Base-by-base conservation (phyloP, 1,284 basidiomycete genomes). In the Ceratobasidium sp. region DNA sequence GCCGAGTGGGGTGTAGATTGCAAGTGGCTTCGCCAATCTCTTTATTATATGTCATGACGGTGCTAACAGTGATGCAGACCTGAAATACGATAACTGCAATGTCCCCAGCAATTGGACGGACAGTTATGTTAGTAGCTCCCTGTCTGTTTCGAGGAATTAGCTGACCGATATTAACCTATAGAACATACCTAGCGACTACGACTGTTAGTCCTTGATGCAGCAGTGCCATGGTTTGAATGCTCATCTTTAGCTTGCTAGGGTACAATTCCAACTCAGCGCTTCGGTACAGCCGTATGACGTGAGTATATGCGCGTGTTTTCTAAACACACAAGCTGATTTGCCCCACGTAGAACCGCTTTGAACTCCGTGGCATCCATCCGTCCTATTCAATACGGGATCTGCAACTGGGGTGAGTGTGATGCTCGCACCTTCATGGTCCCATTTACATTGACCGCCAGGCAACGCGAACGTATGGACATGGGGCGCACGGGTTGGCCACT, bases 31-130 rank as follows among this genome's bases (percentile, higher is more conserved):
- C 14, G 7, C 59, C 16, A 54, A 59, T 27, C 41, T 63, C 53
- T 39, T 34, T 56, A n/a, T 19, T 31, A 0, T 27, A 22, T 59
- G 31, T 31, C 37, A 48, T 14, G 24, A 31, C 6, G 24, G 29
- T 24, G 24, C 34, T 65, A n/a, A 69, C 48, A 56, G 8, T 19
- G 13, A 6, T 51, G 46, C 59, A 82, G 83, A 88, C 78, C 79
- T 88, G 74, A 88, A 88, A 82, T 88, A 88, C 77, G 87, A 88
- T 76, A 88, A 88, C 75, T 88, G 87, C 79, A 85, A 86, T 77
- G 84, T 88, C 24, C 87, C 87, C 11, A 76, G 74, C 6, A 87
- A 88, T 77, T 88, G 86, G 87, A 82, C 81, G 16, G 87, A 88
- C 74, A 81, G 76, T 49, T 72, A 76, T 14, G 85, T 85, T 72